Conservation (phyloP, 1,284 basidiomycete species). For the Leucoagaricus sp. region DNA sequence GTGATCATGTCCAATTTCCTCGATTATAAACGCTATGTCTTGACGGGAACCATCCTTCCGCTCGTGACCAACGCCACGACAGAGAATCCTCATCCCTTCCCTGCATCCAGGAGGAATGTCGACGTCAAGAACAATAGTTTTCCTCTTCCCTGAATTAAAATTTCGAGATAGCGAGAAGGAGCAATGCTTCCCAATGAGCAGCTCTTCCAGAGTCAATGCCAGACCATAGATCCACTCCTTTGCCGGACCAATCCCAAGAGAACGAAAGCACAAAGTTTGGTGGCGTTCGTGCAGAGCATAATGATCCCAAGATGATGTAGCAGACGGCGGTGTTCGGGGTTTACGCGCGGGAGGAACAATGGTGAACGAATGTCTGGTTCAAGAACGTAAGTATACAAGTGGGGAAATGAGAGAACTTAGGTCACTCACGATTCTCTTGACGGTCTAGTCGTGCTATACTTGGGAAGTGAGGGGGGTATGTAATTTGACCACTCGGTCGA, state of each 20-base stretch:
- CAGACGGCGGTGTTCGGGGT: not conserved
- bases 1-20: conserved; percentile 70
- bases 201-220: conserved; percentile 79
- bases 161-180: conserved; percentile 80
- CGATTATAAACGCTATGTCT: conserved; percentile 79
- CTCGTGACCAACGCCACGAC: conserved; percentile 78
- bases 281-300: conserved; percentile 3
- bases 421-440: conserved; percentile 11
- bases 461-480: conserved; percentile 2
- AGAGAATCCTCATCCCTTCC: conserved; percentile 77
- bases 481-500: conserved; percentile 2
- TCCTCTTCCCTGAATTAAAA: conserved; percentile 57
- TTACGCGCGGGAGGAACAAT: conserved; percentile 8
- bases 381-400: no score
- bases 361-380: conserved; percentile 2
- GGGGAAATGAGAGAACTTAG: not conserved
- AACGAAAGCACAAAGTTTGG: conserved; percentile 27
- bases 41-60: conserved; percentile 67
- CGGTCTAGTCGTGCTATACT: not conserved
- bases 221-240: conserved; percentile 67
- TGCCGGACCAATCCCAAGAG: conserved; percentile 31
- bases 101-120: conserved; percentile 73
- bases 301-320: conserved; percentile 8
- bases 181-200: conserved; percentile 81
- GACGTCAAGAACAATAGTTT: conserved; percentile 77